A percentile compares a stretch with the other conserved stretches of the same genome.
Evolutionary conservation across 805 yeast genomes (phyloP).

Genomic region (Candida endomychidarum): DNA sequence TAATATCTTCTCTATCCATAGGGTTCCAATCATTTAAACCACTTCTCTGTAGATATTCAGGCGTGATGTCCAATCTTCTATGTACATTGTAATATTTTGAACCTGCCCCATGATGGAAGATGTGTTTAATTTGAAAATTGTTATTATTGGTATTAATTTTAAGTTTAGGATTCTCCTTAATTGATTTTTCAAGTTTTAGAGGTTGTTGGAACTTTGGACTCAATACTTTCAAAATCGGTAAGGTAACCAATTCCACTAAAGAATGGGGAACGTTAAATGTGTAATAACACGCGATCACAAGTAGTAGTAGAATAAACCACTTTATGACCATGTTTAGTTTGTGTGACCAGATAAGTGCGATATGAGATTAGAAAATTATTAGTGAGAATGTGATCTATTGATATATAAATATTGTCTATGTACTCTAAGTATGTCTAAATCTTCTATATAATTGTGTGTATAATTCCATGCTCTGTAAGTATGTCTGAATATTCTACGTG

Average conservation of each 20-base stretch:
- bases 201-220: neutral
- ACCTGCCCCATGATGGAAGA: slow-evolving; percentile 61
- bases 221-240: neutral
- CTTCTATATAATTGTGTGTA: too few species aligned
- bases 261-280: neutral
- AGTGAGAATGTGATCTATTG: too few species aligned
- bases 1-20: neutral
- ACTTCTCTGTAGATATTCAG: slow-evolving; percentile 27
- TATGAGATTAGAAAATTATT: too few species aligned
- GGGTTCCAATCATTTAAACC: slow-evolving; percentile 9
- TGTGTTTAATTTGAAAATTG: slow-evolving; percentile 44
- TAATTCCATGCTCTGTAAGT: too few species aligned
- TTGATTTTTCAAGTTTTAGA: neutral
- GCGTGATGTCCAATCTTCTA: slow-evolving; percentile 52
- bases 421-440: neutral
- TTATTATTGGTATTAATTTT: neutral
- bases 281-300: neutral
- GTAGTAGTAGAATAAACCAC: slow-evolving; percentile 4
- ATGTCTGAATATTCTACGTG: too few species aligned
- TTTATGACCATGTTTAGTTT: slow-evolving; percentile 1
- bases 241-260: neutral
- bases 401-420: too few species aligned
- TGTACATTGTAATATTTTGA: slow-evolving; percentile 38
- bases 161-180: neutral
- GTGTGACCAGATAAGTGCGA: slow-evolving; percentile 4